phyloP scores from a whole-genome alignment of 2,329 filamentous ascomycete species.

The Nemania sp. region DNA sequence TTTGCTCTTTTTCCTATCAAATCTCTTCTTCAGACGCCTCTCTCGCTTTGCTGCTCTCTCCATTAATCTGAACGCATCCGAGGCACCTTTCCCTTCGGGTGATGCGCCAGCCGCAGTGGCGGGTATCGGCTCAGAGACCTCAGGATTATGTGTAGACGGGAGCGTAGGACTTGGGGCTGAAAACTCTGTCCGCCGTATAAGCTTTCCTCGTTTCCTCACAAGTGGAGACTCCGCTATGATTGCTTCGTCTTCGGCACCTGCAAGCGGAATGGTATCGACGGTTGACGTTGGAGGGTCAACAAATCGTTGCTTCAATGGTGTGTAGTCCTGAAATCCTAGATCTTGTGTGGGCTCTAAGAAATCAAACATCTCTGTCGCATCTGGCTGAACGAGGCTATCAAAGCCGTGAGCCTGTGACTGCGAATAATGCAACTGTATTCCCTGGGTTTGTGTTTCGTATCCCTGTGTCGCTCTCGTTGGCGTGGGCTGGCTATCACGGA shows the following conservation, averaged over 20 bases:
- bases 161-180: conserved; percentile 34
- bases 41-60: conserved; percentile 65
- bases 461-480: conserved; percentile 44
- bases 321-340: conserved; percentile 71
- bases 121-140: conserved; percentile 35
- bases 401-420: conserved; percentile 64
- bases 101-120: conserved; percentile 40
- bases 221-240: conserved; percentile 66
- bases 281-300: conserved; percentile 68
- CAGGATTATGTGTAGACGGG: conserved; percentile 49
- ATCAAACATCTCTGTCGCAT: conserved; percentile 66
- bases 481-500: conserved; percentile 54
- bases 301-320: conserved; percentile 71
- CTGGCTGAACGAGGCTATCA: conserved; percentile 56
- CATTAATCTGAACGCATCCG: conserved; percentile 69
- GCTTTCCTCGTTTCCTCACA: conserved; percentile 60
- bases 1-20: conserved; percentile 84
- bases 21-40: conserved; percentile 56
- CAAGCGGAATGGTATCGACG: conserved; percentile 66
- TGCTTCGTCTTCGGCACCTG: conserved; percentile 43
- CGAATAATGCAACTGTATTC: conserved; percentile 58
- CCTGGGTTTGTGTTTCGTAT: conserved; percentile 48
- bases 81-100: conserved; percentile 13
- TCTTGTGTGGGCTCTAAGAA: conserved; percentile 81
- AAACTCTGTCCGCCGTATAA: conserved; percentile 39